Evolutionary conservation across 2,329 filamentous ascomycete species (phyloP), one percentile per base, ranked within the genome.

Genomic region (Blastomyces gilchristii): DNA sequence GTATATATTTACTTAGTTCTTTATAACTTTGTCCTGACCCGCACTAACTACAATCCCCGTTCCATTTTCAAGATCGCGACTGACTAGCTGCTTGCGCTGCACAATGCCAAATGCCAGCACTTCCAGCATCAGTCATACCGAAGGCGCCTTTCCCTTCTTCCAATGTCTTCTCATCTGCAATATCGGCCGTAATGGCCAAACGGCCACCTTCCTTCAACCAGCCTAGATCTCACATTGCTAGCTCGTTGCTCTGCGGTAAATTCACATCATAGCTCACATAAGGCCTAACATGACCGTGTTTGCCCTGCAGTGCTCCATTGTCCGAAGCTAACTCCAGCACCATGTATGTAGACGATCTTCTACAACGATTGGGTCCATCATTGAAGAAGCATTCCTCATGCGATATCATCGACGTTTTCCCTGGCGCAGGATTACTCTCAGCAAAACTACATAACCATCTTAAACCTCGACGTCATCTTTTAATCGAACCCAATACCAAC

Each of bases 391-490:
- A 94, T 73, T 78, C 80, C 59, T 89, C 90, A 62, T 91, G 92
- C 75, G 91, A 96, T 69, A 82, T 97, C 54, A 79, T 99, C 69
- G 93, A 97, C 71, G 79, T 96, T 63, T 90, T 92, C 73, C 93
- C 93, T 0, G 91, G 91, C 16, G 78, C 78, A 0, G 90, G 91
- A 9, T 62, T 96, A 2, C 94, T 88, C 85, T 96, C 92, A 43
- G 79, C 80, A 37, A 89, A 87, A 69, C 79, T 97, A 0, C 86
- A 96, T 71, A 81, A 90, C 0, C 77, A 83, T 56, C 79, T 99
- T 8, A 78, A 90, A 69, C 93, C 93, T 4, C 86, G 91, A 63
- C 86, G 84, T 5, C 94, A 99, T 77, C 78, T 97, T 54, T 80
- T 99, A 52, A 81, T 97, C 75, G 92, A 97, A 70, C 85, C 87